Evolutionary conservation across 768 basidiomycete species (phyloP), one percentile per base, ranked within the genome.

Genomic region (Suillus lakei): DNA sequence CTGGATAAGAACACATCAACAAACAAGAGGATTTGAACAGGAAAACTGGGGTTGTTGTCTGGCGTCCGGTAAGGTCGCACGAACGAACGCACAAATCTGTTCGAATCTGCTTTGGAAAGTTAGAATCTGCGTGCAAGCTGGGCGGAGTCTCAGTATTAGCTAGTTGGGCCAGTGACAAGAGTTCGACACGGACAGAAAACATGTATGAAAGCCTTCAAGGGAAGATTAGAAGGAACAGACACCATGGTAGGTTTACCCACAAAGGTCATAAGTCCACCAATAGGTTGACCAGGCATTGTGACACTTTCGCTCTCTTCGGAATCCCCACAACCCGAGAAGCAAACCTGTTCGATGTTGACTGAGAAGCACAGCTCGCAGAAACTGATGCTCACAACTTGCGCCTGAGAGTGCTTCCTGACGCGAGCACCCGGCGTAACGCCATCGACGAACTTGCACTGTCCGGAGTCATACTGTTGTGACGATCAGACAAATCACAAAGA

Each of bases 281-380:
- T 59, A 21, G 58, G 18, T 41, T 41, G 58, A 18, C 38, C 58
- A 21, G 58, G 58, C 16, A 59, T 28, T 21, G 38, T 10, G 38
- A 59, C 18, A 12, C 58, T 59, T 41, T 59, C 58, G 13, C 58
- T 59, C 58, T 39, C 39, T 41, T 59, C 38, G 10, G 10, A 59
- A 41, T 59, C 58, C 10, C 38, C 58, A 39, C 58, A 59, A 59
- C 58, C 58, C 18, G 58, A 59, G 26, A 59, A 59, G 4, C 58
- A 59, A 41, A 41, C 26, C 58, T 59, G 18, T 26, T 28, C 39
- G 12, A 59, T 28, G 6, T 21, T 59, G 10, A 13, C 10, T 28
- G 38, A 59, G 6, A 16, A 59, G 21, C 0, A 28, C 5, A 21
- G 28, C 38, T 28, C 10, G 23, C 36, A 58, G 6, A 41, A 21